Base-by-base conservation (phyloP, 148 eudicot genomes). In the Rhododendron molle region DNA sequence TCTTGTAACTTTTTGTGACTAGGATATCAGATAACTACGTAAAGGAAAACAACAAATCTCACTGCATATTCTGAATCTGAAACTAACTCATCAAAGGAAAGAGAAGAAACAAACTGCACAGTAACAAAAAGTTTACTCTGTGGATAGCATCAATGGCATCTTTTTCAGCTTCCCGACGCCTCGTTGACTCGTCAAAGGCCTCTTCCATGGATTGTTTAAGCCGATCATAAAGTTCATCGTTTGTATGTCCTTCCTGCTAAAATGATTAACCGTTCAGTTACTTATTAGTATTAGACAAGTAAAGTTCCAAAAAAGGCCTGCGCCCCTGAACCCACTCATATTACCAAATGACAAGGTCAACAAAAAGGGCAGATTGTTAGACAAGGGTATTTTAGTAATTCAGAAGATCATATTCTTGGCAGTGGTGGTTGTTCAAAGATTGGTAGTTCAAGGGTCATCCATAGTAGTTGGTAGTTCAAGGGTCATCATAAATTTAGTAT, bases 141-240 rank as follows among this genome's bases (percentile, higher is more conserved):
- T 90, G 89, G 72, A 88, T 86, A 83, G 96, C 93, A 18, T 91
- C 93, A 87, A 92, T 85, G 46, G 90, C 89, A 82, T 90, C 92
- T 86, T 89, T 96, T 90, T 95, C 97, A 65, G 95, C 98, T 89
- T 90, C 94, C 49, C 85, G 86, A 76, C 97, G 94, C 88, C 88
- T 94, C 78, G 84, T 86, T 71, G 98, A 94, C 89, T 95, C 98
- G 80, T 92, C 91, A 78, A 90, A 95, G 83, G 97, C 99, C 84
- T 96, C 96, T 62, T 82, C 89, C 91, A 94, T 89, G 81, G 90
- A 89, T 88, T 86, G 92, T 90, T 90, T 87, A 85, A 95, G 97
- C 90, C 89, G 93, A 78, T 89, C 93, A 91, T 91, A 92, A 38
- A 93, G 85, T 58, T 89, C 90, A 65, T 91, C 94, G 76, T 90